phyloP scores from a whole-genome alignment of 768 basidiomycete genomes.

The Kwoniella dendrophila region DNA sequence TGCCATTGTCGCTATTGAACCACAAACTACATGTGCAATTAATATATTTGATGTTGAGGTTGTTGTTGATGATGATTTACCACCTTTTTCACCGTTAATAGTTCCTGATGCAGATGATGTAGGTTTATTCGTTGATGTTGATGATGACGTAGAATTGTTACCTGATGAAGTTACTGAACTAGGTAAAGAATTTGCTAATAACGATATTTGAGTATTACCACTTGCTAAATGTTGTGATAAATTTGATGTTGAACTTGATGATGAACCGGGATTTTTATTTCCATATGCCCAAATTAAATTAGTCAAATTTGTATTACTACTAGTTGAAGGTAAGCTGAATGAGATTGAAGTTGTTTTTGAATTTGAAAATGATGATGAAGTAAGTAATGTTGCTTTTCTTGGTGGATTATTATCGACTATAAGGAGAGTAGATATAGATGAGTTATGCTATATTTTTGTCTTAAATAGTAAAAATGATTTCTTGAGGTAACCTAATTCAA shows the following conservation, averaged over 20 bases:
- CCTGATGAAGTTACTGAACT: slow-evolving; percentile 3
- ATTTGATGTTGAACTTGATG: slow-evolving; percentile 51
- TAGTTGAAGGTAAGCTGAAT: slow-evolving; percentile 41
- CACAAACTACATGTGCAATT: slow-evolving; percentile 64
- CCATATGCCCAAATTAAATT: slow-evolving; percentile 68
- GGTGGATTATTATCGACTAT: slow-evolving; percentile 58
- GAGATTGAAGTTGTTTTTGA: slow-evolving; percentile 35
- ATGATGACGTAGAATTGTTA: background rate
- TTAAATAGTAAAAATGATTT: too few species aligned
- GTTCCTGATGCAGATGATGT: background rate
- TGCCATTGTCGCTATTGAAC: slow-evolving; percentile 61
- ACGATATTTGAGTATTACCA: slow-evolving; percentile 7
- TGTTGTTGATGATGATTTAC: background rate
- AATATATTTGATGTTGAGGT: slow-evolving; percentile 51
- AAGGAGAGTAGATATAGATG: too few species aligned
- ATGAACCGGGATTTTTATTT: slow-evolving; percentile 60
- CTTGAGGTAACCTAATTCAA: too few species aligned
- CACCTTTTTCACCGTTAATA: background rate
- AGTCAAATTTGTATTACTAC: slow-evolving; percentile 52
- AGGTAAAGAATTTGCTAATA: slow-evolving; percentile 8
- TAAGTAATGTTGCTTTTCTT: slow-evolving; percentile 63
- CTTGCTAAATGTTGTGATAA: slow-evolving; percentile 24
- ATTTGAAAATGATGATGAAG: slow-evolving; percentile 53
- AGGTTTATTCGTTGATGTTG: background rate
- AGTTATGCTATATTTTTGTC: too few species aligned